Evolutionary conservation across 1,284 basidiomycete species (phyloP).

Genomic region (Boletellus deceptivus): DNA sequence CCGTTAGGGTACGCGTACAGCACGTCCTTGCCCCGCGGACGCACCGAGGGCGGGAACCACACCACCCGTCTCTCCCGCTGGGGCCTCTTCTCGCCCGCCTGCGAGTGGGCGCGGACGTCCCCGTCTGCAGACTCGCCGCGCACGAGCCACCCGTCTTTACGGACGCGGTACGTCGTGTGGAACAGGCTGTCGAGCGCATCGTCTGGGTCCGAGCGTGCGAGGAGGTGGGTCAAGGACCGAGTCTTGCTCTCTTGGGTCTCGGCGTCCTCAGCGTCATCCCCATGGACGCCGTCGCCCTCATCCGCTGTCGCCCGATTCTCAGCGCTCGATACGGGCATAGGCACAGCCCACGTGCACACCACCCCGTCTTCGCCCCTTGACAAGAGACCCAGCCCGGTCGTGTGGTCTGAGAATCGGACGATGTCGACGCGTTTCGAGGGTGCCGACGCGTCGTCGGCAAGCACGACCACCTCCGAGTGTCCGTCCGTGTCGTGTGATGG

Average conservation of each 20-base stretch:
- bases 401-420: conserved; percentile 12
- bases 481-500: conserved; percentile 10
- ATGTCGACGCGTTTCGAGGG: conserved; percentile 4
- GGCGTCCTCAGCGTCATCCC: neutral
- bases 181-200: conserved; percentile 7
- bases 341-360: conserved; percentile 9
- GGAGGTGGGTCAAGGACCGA: neutral
- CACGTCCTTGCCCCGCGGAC: conserved; percentile 10
- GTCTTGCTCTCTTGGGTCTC: neutral
- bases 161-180: conserved; percentile 16
- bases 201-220: conserved; percentile 12
- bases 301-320: neutral
- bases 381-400: conserved; percentile 4
- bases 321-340: conserved; percentile 3
- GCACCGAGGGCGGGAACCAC: conserved; percentile 10
- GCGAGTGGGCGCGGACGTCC: too few relatives aligned
- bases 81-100: too few relatives aligned
- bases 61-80: conserved; percentile 12
- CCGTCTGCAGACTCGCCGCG: neutral
- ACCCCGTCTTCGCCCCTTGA: conserved; percentile 12
- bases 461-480: neutral
- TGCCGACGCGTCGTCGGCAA: conserved; percentile 1
- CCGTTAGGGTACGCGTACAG: conserved; percentile 15
- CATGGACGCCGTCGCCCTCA: neutral
- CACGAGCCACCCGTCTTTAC: conserved; percentile 25